Conservation (phyloP, 2,329 filamentous ascomycete genomes). For the Aspergillus sp. region DNA sequence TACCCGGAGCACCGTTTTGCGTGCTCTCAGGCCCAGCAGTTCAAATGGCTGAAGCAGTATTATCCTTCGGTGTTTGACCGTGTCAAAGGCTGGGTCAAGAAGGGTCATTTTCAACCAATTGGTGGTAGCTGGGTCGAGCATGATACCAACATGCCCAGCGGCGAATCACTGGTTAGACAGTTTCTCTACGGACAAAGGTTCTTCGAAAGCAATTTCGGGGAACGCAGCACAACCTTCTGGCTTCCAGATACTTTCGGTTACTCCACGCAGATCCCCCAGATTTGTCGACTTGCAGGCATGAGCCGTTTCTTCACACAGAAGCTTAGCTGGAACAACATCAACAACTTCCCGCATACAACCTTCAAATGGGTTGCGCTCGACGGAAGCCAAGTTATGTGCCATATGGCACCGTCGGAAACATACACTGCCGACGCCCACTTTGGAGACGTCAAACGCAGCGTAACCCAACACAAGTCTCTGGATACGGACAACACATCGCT, state of each 20-base stretch:
- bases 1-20: constrained; percentile 93
- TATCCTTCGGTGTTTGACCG: constrained; percentile 89
- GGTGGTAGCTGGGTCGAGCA: constrained; percentile 99
- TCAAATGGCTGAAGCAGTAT: constrained; percentile 90
- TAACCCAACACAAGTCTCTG: constrained; percentile 92
- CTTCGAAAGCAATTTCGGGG: constrained; percentile 89
- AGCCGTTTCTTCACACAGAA: constrained; percentile 96
- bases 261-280: constrained; percentile 87
- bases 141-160: constrained; percentile 95
- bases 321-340: constrained; percentile 99
- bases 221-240: constrained; percentile 91
- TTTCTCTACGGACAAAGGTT: constrained; percentile 95
- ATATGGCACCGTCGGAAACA: constrained; percentile 94
- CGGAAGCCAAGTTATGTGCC: constrained; percentile 93
- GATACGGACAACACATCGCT: constrained; percentile 89
- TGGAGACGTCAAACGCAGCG: constrained; percentile 85
- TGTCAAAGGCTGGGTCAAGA: constrained; percentile 86
- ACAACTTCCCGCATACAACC: constrained; percentile 96
- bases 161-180: constrained; percentile 89
- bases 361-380: constrained; percentile 98
- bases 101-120: constrained; percentile 89
- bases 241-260: constrained; percentile 98
- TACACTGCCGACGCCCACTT: constrained; percentile 95
- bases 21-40: constrained; percentile 93
- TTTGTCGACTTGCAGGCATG: constrained; percentile 95